phyloP scores from a whole-genome alignment of 345 rosid genomes.

The Eucalyptus pumila region DNA sequence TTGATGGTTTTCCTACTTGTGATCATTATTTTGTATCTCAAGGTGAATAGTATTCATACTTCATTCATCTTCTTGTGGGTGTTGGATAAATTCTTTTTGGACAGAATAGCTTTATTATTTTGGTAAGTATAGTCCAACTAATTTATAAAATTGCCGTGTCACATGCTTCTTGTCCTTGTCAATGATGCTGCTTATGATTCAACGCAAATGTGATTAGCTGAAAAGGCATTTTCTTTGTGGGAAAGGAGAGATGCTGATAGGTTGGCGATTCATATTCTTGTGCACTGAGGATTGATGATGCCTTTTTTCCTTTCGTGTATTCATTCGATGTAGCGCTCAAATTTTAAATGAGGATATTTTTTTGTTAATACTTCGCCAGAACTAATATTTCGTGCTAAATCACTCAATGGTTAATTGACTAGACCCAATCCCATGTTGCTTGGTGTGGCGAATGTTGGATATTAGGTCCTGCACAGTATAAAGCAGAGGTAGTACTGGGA shows the following conservation, averaged over 20 bases:
- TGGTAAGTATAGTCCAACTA: too few relatives aligned
- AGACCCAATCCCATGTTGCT: background rate
- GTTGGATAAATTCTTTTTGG: too few relatives aligned
- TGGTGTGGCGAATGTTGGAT: background rate
- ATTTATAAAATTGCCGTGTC: too few relatives aligned
- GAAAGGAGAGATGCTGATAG: background rate
- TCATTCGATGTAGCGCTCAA: background rate
- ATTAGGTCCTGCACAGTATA: background rate
- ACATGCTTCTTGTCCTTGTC: too few relatives aligned
- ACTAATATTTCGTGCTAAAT: background rate
- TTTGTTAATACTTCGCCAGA: background rate
- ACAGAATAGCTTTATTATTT: too few relatives aligned
- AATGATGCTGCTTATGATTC: background rate
- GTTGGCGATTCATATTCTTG: too few relatives aligned
- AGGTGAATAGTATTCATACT: too few relatives aligned
- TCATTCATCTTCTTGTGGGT: too few relatives aligned
- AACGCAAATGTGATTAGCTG: background rate
- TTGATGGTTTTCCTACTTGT: too few relatives aligned
- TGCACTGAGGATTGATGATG: background rate
- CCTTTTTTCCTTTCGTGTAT: background rate
- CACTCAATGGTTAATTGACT: background rate
- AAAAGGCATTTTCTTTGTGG: background rate
- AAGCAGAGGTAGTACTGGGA: background rate
- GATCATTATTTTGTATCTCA: too few relatives aligned
- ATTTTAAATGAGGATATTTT: background rate